Conservation (phyloP, 139 green algal genomes). For the Desmodesmus armatus region DNA sequence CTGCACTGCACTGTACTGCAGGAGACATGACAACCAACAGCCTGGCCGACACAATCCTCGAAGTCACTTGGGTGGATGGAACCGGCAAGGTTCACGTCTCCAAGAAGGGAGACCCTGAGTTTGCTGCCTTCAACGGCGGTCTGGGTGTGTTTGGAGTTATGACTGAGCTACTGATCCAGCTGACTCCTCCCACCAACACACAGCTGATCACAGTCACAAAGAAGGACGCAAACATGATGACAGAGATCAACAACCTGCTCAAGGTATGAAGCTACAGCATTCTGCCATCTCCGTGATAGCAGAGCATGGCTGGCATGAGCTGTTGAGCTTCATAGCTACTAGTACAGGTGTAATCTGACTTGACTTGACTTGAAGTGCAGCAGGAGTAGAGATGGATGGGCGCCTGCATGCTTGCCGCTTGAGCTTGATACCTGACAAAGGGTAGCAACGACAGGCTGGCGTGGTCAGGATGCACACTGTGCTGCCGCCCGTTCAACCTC, state of each 20-base stretch:
- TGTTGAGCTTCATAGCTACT: too few relatives aligned
- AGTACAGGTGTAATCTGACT: too few relatives aligned
- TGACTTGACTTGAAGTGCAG: too few relatives aligned
- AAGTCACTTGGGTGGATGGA: slow-evolving; percentile 17
- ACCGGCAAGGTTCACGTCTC: background rate
- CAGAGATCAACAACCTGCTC: slow-evolving; percentile 12
- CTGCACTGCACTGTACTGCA: too few relatives aligned
- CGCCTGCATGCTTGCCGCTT: too few relatives aligned
- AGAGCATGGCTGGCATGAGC: background rate
- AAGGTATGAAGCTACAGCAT: background rate
- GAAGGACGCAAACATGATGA: slow-evolving; percentile 16
- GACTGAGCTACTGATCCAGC: slow-evolving; percentile 24
- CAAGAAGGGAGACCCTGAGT: background rate
- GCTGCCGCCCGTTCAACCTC: too few relatives aligned
- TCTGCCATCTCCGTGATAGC: background rate
- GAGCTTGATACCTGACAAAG: too few relatives aligned
- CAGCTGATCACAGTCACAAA: slow-evolving; percentile 11
- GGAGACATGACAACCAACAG: background rate
- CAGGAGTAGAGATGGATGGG: too few relatives aligned
- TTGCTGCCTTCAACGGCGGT: background rate
- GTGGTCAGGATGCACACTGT: too few relatives aligned
- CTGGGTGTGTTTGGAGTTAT: slow-evolving; percentile 16
- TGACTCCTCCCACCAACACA: slow-evolving; percentile 23
- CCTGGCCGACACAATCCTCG: background rate
- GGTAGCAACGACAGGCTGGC: too few relatives aligned